Evolutionary conservation across 257 asterid genomes (phyloP), one percentile per base, ranked within the genome.

Genomic region (Solanum neorickii): DNA sequence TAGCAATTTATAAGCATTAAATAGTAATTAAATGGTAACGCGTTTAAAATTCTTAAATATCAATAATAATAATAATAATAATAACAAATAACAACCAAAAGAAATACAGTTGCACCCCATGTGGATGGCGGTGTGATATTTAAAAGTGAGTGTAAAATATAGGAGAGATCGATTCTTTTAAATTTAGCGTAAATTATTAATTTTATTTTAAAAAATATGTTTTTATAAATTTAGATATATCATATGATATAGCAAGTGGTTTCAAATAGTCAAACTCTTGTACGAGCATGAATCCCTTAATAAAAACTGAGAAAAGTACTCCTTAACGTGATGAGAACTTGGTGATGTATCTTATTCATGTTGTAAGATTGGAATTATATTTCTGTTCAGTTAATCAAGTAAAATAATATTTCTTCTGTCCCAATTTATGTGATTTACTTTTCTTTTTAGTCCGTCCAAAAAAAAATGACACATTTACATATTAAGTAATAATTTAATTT

Each of bases 301-400:
- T 6, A 56, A 56, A 52, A 56, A 0, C 0, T 0, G 11, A 52
- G 11, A 18, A 4, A 56, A 6, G n/a, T 18, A 56, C n/a, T 18
- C 65, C 2, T 18, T 18, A 56, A 56, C 2, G 20, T 52, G 11
- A 52, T 18, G n/a, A 52, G 0, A 52, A 52, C 18, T 52, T 52
- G 20, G 4, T 10, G 0, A 4, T 56, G 1, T 56, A 56, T 56
- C 20, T 56, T 23, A 56, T 0, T 56, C 2, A 56, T 56, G 0
- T 18, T 3, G 3, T 2, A 18, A 56, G 5, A 56, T 56, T 0
- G 23, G 0, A 0, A 3, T 0, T 52, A 16, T 16, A 52, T 52
- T 16, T 52, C 3, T 52, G 0, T 52, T 16, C 0, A 52, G 1
- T 16, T 52, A 52, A 52, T 52, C 62, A 52, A 16, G 23, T 52